phyloP scores from a whole-genome alignment of 345 rosid genomes.

The Carallia brachiata region DNA sequence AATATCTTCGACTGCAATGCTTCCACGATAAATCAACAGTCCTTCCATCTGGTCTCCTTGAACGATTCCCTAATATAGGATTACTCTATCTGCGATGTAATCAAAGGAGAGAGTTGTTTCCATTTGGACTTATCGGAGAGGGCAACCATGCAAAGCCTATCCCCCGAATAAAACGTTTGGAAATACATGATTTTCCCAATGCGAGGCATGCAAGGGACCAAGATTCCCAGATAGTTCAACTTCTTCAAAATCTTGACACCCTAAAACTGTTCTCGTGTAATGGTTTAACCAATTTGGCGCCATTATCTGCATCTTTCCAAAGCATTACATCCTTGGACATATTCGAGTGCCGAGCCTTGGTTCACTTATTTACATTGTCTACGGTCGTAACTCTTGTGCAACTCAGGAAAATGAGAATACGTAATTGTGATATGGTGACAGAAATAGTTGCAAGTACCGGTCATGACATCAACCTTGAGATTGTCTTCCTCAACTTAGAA shows the following conservation, averaged over 20 bases:
- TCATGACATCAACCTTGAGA: neutral
- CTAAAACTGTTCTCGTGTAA: neutral
- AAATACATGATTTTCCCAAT: neutral
- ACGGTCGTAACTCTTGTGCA: conserved; percentile 2
- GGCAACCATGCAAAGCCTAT: neutral
- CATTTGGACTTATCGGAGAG: neutral
- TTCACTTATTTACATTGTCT: neutral
- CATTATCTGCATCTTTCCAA: neutral
- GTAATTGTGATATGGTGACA: conserved; percentile 6
- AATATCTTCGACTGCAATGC: no score
- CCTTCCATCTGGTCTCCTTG: neutral
- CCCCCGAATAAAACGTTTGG: neutral
- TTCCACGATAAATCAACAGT: no score
- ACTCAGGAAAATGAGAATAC: conserved; percentile 4
- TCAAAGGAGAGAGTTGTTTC: neutral
- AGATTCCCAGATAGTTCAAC: neutral
- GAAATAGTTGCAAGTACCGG: neutral
- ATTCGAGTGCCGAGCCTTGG: conserved; percentile 1
- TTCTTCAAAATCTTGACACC: neutral
- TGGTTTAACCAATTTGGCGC: conserved; percentile 8
- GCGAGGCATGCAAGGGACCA: neutral
- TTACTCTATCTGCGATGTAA: neutral
- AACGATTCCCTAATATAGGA: neutral
- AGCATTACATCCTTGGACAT: neutral
- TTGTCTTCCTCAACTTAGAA: conserved; percentile 10